Percentiles rank a stretch among this genome's conserved stretches.
Evolutionary conservation across 768 basidiomycete species (phyloP).

Genomic region (Tricholoma sp.): DNA sequence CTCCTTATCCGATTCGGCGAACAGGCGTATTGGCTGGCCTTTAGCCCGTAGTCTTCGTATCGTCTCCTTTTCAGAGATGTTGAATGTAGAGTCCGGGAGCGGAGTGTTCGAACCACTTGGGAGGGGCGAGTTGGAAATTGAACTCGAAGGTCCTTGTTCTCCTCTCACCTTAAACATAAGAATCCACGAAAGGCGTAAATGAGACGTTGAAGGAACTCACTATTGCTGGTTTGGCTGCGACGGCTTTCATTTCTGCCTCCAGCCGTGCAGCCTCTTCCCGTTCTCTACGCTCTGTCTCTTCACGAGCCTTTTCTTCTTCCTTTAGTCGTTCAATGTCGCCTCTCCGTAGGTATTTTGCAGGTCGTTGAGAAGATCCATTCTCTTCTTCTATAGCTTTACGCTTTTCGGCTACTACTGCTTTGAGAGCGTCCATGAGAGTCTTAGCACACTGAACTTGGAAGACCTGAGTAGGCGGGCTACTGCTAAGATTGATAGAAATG

Average conservation of each 20-base stretch:
- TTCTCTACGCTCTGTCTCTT: constrained; percentile 26
- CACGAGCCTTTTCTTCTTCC: constrained; percentile 32
- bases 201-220: constrained; percentile 32
- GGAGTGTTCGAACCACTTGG: constrained; percentile 35
- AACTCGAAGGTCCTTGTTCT: constrained; percentile 41
- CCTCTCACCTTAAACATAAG: constrained; percentile 35
- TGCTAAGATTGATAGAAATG: constrained; percentile 17
- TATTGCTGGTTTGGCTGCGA: constrained; percentile 29
- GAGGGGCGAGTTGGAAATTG: constrained; percentile 36
- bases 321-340: constrained; percentile 82
- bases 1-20: constrained; percentile 95
- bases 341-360: constrained; percentile 85
- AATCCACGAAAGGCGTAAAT: constrained; percentile 2
- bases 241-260: constrained; percentile 28
- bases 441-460: constrained; percentile 5
- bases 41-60: constrained; percentile 84
- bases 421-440: constrained; percentile 77
- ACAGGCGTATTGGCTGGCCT: constrained; percentile 91
- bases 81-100: constrained; percentile 58
- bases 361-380: constrained; percentile 32
- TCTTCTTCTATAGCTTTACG: constrained; percentile 66
- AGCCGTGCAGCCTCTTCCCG: constrained; percentile 14
- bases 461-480: background rate
- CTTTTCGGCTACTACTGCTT: constrained; percentile 84
- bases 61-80: constrained; percentile 91